These are phyloP conservation scores for Simplicillium sp. DNA, from an alignment of 2,329 filamentous ascomycete species.

Conservation along the genomic window DNA sequence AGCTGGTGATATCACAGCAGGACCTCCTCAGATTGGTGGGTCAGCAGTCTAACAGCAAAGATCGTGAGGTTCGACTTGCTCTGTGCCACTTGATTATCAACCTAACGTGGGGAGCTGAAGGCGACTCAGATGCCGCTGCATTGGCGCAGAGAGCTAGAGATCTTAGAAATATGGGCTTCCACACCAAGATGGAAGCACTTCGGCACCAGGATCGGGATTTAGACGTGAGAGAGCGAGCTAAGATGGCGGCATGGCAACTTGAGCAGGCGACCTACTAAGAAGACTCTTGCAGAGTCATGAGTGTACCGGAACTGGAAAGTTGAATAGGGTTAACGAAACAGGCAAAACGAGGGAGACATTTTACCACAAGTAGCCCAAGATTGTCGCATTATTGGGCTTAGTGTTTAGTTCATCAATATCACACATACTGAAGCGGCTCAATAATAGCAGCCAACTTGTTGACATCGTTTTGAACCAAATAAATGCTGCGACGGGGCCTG, in stretches of 20 bases:
- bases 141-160: constrained; percentile 59
- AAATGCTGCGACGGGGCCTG: no score
- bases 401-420: no score
- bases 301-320: no score
- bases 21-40: constrained; percentile 65
- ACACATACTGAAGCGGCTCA: no score
- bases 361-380: no score
- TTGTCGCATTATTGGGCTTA: no score
- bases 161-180: constrained; percentile 63
- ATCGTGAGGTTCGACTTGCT: constrained; percentile 64
- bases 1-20: constrained; percentile 67
- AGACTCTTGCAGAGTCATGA: not conserved
- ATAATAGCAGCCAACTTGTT: no score
- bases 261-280: constrained; percentile 27
- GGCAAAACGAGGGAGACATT: no score
- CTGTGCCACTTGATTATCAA: constrained; percentile 82
- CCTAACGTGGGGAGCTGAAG: constrained; percentile 67
- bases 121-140: constrained; percentile 54
- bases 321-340: no score
- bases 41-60: constrained; percentile 63
- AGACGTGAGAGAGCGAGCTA: constrained; percentile 77
- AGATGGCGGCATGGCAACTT: constrained; percentile 68
- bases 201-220: constrained; percentile 60
- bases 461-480: no score
- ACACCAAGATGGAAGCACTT: constrained; percentile 54